Base-by-base conservation (phyloP, 2,329 filamentous ascomycete species). In the Phyllosticta ampelicida region DNA sequence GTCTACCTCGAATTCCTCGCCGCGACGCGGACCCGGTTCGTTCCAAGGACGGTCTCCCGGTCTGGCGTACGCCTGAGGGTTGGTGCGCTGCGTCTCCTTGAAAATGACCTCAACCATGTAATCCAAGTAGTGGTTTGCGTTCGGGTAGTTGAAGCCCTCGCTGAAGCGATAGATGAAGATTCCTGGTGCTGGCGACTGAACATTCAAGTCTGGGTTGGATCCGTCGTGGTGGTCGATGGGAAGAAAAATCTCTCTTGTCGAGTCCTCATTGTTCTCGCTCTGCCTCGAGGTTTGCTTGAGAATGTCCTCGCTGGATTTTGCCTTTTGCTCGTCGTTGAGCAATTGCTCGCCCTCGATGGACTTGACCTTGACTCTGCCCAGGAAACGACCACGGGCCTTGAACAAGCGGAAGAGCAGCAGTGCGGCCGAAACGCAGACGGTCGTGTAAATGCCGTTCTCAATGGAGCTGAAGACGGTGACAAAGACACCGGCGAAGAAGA, bases 131-230 rank as follows among this genome's bases (percentile, higher is more conserved):
- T 89, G 86, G 66, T 89, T 89, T 19, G 90, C 90, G 65, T 96
- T 99, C 61, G 92, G 90, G 67, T 97, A 99, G 74, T 94, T 95
- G 79, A 95, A 96, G 50, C 91, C 89, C 74, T 97, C 92, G 0
- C 88, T 87, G 73, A 97, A 96, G 51, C 92, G 85, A 76, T 95
- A 97, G 67, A 97, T 95, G 74, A 97, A 95, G 63, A 99, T 81
- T 55, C 94, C 94, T 0, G 92, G 92, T 66, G 94, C 89, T 0
- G 94, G 91, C 57, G 83, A 83, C 61, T 88, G 79, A n/a, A 95
- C 78, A 10, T 86, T 80, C 52, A 97, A 79, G 23, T 86, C 80
- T 0, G 92, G 92, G 70, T 97, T 97, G 1, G 89, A 90, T 28
- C 92, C 92, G 69, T 97, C 92, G n/a, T 79, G 78, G 69, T 95